These are phyloP conservation scores for Neurospora sp. DNA, from an alignment of 495 filamentous ascomycete species.

Conservation along the genomic window DNA sequence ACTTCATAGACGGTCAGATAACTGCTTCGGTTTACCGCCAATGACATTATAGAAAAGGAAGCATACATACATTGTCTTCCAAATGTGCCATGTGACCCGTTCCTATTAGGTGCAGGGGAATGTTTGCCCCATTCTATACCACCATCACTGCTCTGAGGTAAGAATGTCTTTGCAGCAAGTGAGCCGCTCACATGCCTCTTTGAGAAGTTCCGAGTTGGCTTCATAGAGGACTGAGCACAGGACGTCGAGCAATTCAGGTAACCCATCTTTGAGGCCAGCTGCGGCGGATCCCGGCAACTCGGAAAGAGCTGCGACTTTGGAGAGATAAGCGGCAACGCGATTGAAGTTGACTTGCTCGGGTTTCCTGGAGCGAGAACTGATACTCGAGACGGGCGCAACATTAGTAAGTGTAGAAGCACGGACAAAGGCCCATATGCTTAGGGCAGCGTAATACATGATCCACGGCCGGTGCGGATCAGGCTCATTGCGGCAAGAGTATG, in stretches of 20 bases:
- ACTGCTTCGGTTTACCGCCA: background rate
- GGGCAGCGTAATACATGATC: constrained; percentile 87
- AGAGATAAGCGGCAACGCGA: constrained; percentile 31
- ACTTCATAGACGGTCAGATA: background rate
- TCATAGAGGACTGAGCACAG: constrained; percentile 29
- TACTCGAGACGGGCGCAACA: background rate
- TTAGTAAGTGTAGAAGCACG: constrained; percentile 40
- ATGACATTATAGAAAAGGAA: background rate
- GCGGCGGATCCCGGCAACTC: constrained; percentile 28
- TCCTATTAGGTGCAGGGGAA: background rate
- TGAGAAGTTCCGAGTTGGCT: constrained; percentile 34
- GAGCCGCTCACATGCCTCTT: constrained; percentile 33
- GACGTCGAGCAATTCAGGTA: constrained; percentile 34
- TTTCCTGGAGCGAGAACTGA: constrained; percentile 47
- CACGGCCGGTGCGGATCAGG: constrained; percentile 85
- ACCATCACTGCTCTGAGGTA: background rate
- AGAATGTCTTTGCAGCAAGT: constrained; percentile 35
- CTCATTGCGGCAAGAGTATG: constrained; percentile 77
- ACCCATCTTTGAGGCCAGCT: constrained; percentile 26
- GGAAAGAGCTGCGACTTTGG: constrained; percentile 23
- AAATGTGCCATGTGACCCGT: background rate
- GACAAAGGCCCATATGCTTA: constrained; percentile 91
- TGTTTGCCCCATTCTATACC: background rate
- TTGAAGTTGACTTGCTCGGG: constrained; percentile 18
- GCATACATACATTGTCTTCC: background rate